Conservation (phyloP, 1,284 basidiomycete species). For the Boletus semigastroideus region DNA sequence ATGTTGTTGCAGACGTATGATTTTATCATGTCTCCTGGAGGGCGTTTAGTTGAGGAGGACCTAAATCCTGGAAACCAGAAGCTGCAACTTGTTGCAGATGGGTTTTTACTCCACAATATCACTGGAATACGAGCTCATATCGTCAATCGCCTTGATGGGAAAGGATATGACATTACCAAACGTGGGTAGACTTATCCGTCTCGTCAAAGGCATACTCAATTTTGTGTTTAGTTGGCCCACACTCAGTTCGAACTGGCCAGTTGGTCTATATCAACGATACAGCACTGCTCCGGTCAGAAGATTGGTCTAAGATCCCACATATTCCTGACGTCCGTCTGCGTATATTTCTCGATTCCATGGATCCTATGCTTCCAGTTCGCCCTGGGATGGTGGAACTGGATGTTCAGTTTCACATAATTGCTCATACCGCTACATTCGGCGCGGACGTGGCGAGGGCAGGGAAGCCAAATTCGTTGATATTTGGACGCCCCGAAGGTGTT, state of each 20-base stretch:
- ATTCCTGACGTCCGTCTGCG: constrained; percentile 54
- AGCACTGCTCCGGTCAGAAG: constrained; percentile 44
- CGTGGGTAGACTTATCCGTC: constrained; percentile 47
- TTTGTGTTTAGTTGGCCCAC: constrained; percentile 67
- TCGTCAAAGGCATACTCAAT: constrained; percentile 9
- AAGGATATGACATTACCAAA: constrained; percentile 82
- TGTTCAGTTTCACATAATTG: constrained; percentile 51
- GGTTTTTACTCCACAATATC: constrained; percentile 75
- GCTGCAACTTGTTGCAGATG: constrained; percentile 60
- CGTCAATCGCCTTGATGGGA: constrained; percentile 77
- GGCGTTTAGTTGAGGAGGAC: constrained; percentile 62
- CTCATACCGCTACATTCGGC: constrained; percentile 71
- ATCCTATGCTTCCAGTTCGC: constrained; percentile 43
- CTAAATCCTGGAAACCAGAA: constrained; percentile 66
- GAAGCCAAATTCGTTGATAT: constrained; percentile 35
- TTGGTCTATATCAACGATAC: constrained; percentile 80
- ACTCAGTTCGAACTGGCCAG: constrained; percentile 77
- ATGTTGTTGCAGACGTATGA: constrained; percentile 60
- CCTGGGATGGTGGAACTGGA: constrained; percentile 36
- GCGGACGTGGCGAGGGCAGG: constrained; percentile 49
- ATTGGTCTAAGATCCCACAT: constrained; percentile 32
- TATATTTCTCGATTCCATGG: constrained; percentile 52
- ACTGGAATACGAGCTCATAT: constrained; percentile 76
- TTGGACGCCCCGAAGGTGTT: constrained; percentile 51
- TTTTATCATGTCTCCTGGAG: constrained; percentile 67